Base-by-base conservation (phyloP, 495 filamentous ascomycete species). In the Neohortaea acidophila region DNA sequence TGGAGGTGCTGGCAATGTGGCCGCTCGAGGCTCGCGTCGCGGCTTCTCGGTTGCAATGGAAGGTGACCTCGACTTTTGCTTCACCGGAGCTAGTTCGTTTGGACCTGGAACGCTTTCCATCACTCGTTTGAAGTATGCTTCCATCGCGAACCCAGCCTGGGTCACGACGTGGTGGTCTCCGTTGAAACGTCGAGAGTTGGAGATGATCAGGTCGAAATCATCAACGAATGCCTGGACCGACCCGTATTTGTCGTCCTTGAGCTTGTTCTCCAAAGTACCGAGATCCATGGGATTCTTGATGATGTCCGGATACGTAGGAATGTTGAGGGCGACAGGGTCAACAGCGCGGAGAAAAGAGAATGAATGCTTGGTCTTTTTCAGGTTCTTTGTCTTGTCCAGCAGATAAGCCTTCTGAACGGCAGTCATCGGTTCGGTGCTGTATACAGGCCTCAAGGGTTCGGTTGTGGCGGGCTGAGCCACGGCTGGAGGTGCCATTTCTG, bases 231-330 rank as follows among this genome's bases (percentile, higher is more conserved):
- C 75, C 29, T 77, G 67, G 2, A 82, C 57, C 7, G 64, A 67
- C 4, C 51, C 33, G 52, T 94, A 96, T 33, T 66, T 54, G 29
- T 67, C 62, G n/a, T 63, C 63, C 47, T 79, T 83, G 4, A 96
- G 59, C 45, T 81, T 85, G 25, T 54, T 60, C 47, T 96, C 89
- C 53, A 96, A 81, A 2, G 74, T 78, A 32, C 65, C 66, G 10
- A 97, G 67, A 54, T 94, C 89, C 66, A 87, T 83, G 0, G 86
- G 84, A 0, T 73, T 65, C 15, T 69, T 68, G 44, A 97, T 70
- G 46, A 81, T 70, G 2, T 67, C 64, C 2, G 60, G 63, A 54
- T 97, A 97, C 21, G 62, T 67, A 0, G 78, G 79, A 25, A 83
- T 77, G 36, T 75, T 76, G 39, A 82, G 49, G 22, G 67, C 70